Percentiles rank a stretch among this genome's conserved stretches.
phyloP scores from a whole-genome alignment of 225 moss, liverwort and hornwort species.

The Takakia lepidozioides region DNA sequence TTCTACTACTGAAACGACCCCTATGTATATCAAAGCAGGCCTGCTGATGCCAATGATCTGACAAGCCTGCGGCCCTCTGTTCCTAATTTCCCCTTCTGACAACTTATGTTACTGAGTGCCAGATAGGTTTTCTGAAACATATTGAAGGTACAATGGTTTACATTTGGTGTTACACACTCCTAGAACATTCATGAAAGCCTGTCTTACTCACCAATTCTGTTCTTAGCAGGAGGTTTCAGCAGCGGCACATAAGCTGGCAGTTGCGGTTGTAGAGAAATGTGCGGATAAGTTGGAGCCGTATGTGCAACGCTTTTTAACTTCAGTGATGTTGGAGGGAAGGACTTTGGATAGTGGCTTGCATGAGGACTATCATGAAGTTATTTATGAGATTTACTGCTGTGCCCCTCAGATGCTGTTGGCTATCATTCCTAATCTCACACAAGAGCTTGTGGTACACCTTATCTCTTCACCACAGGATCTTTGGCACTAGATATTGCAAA shows the following conservation, averaged over 20 bases:
- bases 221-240: slow-evolving; percentile 59
- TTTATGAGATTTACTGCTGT: slow-evolving; percentile 76
- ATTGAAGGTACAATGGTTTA: too few relatives aligned
- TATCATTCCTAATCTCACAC: slow-evolving; percentile 68
- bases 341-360: slow-evolving; percentile 54
- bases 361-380: slow-evolving; percentile 73
- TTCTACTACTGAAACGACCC: too few relatives aligned
- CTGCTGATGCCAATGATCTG: too few relatives aligned
- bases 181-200: too few relatives aligned
- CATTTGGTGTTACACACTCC: too few relatives aligned
- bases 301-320: slow-evolving; percentile 80
- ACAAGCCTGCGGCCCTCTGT: too few relatives aligned
- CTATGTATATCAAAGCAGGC: too few relatives aligned
- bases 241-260: slow-evolving; percentile 75
- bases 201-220: too few relatives aligned
- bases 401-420: slow-evolving; percentile 79
- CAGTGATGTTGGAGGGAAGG: slow-evolving; percentile 77
- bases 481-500: too few relatives aligned
- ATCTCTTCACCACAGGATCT: too few relatives aligned
- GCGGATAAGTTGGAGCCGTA: slow-evolving; percentile 81
- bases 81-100: too few relatives aligned
- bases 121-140: neutral
- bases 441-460: slow-evolving; percentile 78
- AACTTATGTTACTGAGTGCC: neutral
- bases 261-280: slow-evolving; percentile 83